These are phyloP conservation scores for Arachnopeziza araneosa DNA, from an alignment of 2,329 filamentous ascomycete genomes.

Conservation along the genomic window DNA sequence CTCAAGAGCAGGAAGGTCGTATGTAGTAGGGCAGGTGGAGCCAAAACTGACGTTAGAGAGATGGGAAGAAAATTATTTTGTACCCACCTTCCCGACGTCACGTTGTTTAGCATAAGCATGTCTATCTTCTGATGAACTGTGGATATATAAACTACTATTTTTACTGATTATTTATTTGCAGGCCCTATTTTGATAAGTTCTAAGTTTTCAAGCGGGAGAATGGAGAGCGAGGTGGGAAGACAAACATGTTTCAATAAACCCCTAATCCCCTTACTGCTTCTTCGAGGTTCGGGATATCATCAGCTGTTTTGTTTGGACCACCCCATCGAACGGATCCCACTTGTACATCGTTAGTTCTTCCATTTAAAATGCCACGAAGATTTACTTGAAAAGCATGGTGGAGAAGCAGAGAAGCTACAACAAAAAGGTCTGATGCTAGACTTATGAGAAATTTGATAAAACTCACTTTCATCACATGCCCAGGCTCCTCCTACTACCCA, in stretches of 20 bases:
- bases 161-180: neutral
- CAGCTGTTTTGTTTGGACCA: constrained; percentile 42
- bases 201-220: neutral
- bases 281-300: constrained; percentile 49
- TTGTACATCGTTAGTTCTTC: constrained; percentile 3
- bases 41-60: too few relatives aligned
- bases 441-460: neutral
- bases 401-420: neutral
- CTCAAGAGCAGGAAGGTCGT: neutral
- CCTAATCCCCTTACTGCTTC: constrained; percentile 36
- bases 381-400: neutral
- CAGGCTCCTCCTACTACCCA: constrained; percentile 62
- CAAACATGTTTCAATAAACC: neutral
- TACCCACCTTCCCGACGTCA: neutral
- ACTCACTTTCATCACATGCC: constrained; percentile 33
- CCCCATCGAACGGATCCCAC: constrained; percentile 45
- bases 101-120: neutral
- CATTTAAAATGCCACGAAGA: neutral
- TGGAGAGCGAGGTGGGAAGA: constrained; percentile 4
- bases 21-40: neutral
- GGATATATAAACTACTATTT: neutral
- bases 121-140: neutral
- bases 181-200: neutral
- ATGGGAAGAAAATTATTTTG: neutral
- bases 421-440: neutral